These are phyloP conservation scores for Candida labiduridarum DNA, from an alignment of 1,139 yeast genomes.

Conservation along the genomic window DNA sequence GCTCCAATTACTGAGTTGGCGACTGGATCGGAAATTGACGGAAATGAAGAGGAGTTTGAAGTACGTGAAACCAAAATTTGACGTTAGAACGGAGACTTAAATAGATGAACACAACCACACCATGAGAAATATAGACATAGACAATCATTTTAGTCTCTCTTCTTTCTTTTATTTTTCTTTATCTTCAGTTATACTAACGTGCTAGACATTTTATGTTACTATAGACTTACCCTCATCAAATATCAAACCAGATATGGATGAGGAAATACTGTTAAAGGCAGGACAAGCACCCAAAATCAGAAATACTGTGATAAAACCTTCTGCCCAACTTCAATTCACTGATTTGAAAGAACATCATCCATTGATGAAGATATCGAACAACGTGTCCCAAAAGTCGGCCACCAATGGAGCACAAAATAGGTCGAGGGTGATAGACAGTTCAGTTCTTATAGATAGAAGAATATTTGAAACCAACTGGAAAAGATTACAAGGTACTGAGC, in stretches of 20 bases:
- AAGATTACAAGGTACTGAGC: conserved; percentile 79
- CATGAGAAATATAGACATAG: conserved; percentile 3
- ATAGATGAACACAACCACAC: background rate
- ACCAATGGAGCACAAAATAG: background rate
- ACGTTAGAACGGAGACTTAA: background rate
- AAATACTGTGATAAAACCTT: conserved; percentile 36
- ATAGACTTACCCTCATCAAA: conserved; percentile 41
- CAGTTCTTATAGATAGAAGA: conserved; percentile 42
- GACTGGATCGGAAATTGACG: conserved; percentile 20
- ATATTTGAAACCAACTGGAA: conserved; percentile 81
- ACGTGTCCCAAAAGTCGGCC: conserved; percentile 12
- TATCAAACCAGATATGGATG: conserved; percentile 13
- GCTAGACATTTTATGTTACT: conserved; percentile 37
- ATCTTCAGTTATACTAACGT: conserved; percentile 22
- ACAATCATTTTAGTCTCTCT: background rate
- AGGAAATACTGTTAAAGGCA: conserved; percentile 5
- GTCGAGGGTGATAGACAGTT: conserved; percentile 26
- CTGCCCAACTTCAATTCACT: conserved; percentile 45
- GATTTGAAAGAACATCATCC: conserved; percentile 38
- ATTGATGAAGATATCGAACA: conserved; percentile 41
- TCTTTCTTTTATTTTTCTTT: background rate
- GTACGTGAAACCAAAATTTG: conserved; percentile 27
- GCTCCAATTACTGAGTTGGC: conserved; percentile 24
- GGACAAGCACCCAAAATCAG: conserved; percentile 16
- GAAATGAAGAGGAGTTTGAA: conserved; percentile 34